Conservation (phyloP, 768 basidiomycete genomes). For the Omphalotus guepiniiformis region DNA sequence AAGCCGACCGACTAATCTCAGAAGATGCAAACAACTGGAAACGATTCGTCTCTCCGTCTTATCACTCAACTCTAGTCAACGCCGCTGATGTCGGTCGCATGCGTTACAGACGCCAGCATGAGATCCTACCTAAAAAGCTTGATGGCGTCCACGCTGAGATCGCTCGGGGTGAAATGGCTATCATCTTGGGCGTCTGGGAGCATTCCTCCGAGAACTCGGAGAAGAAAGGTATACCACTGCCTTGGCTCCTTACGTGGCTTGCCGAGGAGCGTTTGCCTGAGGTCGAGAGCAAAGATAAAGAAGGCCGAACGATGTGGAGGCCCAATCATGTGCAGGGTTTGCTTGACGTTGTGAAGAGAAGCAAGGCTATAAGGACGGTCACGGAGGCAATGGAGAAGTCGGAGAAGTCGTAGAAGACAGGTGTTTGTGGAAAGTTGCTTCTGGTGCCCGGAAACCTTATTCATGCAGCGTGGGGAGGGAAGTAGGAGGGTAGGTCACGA, state of each 20-base stretch:
- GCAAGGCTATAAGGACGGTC: constrained; percentile 4
- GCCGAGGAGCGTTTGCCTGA: constrained; percentile 47
- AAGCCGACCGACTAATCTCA: constrained; percentile 28
- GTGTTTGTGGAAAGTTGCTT: too few relatives aligned
- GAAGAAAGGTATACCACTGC: constrained; percentile 39
- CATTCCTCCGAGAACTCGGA: constrained; percentile 17
- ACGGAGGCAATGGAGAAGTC: constrained; percentile 4
- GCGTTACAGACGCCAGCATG: constrained; percentile 47
- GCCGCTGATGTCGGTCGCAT: constrained; percentile 43
- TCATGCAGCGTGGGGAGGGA: too few relatives aligned
- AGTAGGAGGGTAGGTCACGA: too few relatives aligned
- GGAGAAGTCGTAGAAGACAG: not conserved
- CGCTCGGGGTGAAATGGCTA: constrained; percentile 65
- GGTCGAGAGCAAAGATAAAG: constrained; percentile 6
- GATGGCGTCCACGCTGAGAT: constrained; percentile 51
- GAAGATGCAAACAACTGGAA: constrained; percentile 13
- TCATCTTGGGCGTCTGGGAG: constrained; percentile 57
- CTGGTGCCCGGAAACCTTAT: too few relatives aligned
- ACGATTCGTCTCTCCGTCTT: not conserved
- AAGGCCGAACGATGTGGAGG: constrained; percentile 27
- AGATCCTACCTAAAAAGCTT: constrained; percentile 30
- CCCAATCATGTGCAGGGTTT: constrained; percentile 34
- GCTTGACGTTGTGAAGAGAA: constrained; percentile 27
- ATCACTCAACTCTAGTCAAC: constrained; percentile 24
- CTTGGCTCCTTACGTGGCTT: constrained; percentile 48